Conservation (phyloP, 73 alveolate species). For the Blepharisma stoltei region DNA sequence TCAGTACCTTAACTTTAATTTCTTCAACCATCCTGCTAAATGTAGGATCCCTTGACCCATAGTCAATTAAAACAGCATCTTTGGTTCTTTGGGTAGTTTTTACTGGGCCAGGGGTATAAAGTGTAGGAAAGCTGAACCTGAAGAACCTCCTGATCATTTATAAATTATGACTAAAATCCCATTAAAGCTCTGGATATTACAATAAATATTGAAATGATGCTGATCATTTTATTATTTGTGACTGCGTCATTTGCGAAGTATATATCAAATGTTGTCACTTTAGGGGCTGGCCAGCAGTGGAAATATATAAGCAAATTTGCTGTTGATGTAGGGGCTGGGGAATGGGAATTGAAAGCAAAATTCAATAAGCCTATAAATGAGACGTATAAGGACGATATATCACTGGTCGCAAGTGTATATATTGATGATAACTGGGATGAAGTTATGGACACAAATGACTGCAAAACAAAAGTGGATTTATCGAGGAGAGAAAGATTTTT, state of each 20-base stretch:
- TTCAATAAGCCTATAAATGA: not conserved
- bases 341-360: not conserved
- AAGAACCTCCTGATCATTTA: too few species aligned
- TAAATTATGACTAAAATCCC: too few species aligned
- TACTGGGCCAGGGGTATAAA: constrained; percentile 65
- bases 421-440: constrained; percentile 21
- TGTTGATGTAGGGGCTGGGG: constrained; percentile 13
- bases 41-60: constrained; percentile 63
- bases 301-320: constrained; percentile 21
- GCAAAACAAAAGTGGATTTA: constrained; percentile 7
- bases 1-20: constrained; percentile 38
- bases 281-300: constrained; percentile 7
- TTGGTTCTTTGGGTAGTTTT: constrained; percentile 45
- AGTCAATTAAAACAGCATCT: constrained; percentile 42
- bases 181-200: too few species aligned
- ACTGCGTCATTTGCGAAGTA: not conserved
- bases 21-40: constrained; percentile 44
- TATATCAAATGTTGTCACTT: constrained; percentile 15
- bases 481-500: not conserved
- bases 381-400: not conserved
- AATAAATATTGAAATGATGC: not conserved
- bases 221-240: not conserved
- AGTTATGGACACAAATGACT: not conserved
- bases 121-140: too few species aligned
- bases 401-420: not conserved